phyloP scores from a whole-genome alignment of 306 rosid species.

The Citrullus amarus region DNA sequence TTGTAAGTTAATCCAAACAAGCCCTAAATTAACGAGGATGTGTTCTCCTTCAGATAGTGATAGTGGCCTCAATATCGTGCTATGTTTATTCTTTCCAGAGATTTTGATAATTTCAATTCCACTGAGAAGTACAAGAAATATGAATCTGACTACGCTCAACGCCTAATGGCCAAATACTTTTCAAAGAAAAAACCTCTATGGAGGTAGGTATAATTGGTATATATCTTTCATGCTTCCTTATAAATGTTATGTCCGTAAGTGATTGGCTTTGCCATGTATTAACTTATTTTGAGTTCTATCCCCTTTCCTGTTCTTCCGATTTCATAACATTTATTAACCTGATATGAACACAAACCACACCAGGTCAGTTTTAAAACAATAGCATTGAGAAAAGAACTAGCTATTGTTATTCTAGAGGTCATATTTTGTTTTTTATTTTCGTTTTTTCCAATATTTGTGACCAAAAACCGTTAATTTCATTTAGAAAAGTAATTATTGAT shows the following conservation, averaged over 20 bases:
- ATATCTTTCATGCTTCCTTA: background rate
- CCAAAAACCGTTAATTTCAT: too few relatives aligned
- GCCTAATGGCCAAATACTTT: constrained; percentile 40
- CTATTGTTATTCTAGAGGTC: background rate
- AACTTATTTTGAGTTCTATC: background rate
- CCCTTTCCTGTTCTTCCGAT: background rate
- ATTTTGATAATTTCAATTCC: constrained; percentile 13
- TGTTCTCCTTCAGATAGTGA: background rate
- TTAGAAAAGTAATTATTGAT: background rate
- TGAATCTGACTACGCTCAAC: constrained; percentile 34
- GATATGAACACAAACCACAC: too few relatives aligned
- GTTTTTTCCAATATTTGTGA: background rate
- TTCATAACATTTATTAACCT: background rate
- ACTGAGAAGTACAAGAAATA: constrained; percentile 38
- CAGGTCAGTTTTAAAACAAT: background rate
- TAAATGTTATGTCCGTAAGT: background rate
- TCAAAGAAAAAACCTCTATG: constrained; percentile 34
- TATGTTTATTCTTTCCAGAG: constrained; percentile 16
- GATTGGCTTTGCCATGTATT: background rate
- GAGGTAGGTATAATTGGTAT: constrained; percentile 18
- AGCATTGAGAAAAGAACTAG: background rate
- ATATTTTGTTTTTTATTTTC: background rate
- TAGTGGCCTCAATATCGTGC: background rate
- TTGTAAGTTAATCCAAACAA: too few relatives aligned
- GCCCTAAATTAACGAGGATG: background rate